Percentiles rank a stretch among this genome's conserved stretches.
These are phyloP conservation scores for Anthracocystis walkeri DNA, from an alignment of 1,284 basidiomycete genomes.

Conservation along the genomic window DNA sequence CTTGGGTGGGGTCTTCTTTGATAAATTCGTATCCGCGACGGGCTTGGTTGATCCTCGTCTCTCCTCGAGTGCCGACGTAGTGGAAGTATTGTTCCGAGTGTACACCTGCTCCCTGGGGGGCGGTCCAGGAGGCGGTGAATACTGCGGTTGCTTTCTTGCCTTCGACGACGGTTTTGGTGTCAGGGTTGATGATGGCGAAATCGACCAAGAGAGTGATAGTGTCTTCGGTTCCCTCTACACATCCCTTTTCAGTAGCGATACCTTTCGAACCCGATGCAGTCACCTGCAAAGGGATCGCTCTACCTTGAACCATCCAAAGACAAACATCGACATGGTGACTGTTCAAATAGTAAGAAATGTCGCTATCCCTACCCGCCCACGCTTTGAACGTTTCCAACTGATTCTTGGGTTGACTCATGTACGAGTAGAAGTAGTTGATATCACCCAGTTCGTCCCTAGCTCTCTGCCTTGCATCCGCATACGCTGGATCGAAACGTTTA, in stretches of 20 bases:
- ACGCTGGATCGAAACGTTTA: slow-evolving; percentile 85
- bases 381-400: slow-evolving; percentile 92
- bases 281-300: slow-evolving; percentile 81
- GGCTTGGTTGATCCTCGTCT: slow-evolving; percentile 90
- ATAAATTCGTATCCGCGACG: slow-evolving; percentile 90
- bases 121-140: slow-evolving; percentile 79
- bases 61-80: slow-evolving; percentile 74
- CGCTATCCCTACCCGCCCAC: slow-evolving; percentile 90
- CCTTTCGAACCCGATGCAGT: slow-evolving; percentile 88
- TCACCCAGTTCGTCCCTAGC: slow-evolving; percentile 82
- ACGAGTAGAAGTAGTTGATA: slow-evolving; percentile 80
- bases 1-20: slow-evolving; percentile 83
- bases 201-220: slow-evolving; percentile 93
- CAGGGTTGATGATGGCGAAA: slow-evolving; percentile 79
- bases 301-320: slow-evolving; percentile 80
- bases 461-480: slow-evolving; percentile 84
- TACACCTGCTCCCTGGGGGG: slow-evolving; percentile 72
- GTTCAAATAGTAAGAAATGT: slow-evolving; percentile 82
- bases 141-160: slow-evolving; percentile 78
- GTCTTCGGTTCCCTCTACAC: slow-evolving; percentile 86
- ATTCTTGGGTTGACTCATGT: slow-evolving; percentile 93
- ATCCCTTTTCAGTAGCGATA: slow-evolving; percentile 88
- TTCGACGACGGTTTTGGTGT: slow-evolving; percentile 74
- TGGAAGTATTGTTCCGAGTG: slow-evolving; percentile 91
- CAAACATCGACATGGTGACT: slow-evolving; percentile 82